phyloP scores from a whole-genome alignment of 257 asterid genomes.

The Nicotiana undulata region DNA sequence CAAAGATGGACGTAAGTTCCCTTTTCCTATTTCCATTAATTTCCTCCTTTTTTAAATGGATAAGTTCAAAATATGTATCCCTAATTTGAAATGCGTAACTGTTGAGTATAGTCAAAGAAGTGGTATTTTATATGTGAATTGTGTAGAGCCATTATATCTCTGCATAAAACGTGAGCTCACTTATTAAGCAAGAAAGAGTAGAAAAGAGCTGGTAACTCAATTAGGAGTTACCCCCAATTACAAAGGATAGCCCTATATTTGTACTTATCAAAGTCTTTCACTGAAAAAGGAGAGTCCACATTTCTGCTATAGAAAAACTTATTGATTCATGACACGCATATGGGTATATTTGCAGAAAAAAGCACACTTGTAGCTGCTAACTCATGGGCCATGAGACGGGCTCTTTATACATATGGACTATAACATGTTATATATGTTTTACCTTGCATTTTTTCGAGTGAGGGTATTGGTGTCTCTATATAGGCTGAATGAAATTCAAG shows the following conservation, averaged over 20 bases:
- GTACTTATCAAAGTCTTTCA: neutral
- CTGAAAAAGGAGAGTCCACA: neutral
- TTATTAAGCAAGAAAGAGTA: neutral
- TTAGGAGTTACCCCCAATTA: neutral
- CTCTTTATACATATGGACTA: neutral
- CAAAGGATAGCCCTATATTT: neutral
- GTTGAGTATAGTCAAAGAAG: neutral
- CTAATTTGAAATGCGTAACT: neutral
- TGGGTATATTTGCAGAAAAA: neutral
- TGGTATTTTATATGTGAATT: neutral
- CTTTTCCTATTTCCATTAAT: neutral
- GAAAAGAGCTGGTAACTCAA: neutral
- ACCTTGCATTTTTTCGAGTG: neutral
- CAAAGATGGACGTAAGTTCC: slow-evolving; percentile 68
- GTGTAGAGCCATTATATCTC: neutral
- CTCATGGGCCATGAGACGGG: neutral
- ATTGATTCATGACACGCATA: neutral
- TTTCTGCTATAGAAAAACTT: neutral
- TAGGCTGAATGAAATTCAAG: neutral
- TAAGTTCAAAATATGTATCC: neutral
- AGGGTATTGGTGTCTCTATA: neutral
- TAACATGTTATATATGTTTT: neutral
- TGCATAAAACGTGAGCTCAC: neutral
- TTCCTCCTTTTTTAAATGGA: neutral
- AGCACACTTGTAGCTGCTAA: neutral